Evolutionary conservation across 148 eudicot species (phyloP), one percentile per base, ranked within the genome.

Genomic region (Nepenthes gracilis): DNA sequence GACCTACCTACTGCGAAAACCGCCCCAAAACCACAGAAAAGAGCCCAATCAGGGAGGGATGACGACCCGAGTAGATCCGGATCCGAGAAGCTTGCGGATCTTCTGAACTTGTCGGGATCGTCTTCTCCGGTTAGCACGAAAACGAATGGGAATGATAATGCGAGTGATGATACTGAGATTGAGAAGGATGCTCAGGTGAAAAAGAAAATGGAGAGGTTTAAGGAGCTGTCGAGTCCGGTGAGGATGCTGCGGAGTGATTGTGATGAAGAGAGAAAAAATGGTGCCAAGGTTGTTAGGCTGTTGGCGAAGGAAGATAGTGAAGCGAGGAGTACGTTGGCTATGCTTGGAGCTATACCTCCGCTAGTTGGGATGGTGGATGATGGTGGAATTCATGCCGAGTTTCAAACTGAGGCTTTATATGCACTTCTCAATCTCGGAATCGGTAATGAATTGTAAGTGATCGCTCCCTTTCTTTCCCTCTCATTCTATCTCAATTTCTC

Each of bases 271-370:
- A 78, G 79, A 72, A 71, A 72, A 60, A 68, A 51, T 40, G 94
- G 83, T 1, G 91, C 94, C 5, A 68, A 60, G 12, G 56, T 74
- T 33, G 85, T 88, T 2, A 74, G 98, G 73, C 64, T 73, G 64
- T 66, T 83, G n/a, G 77, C 95, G 0, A 93, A 82, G 60, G 98
- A 85, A 36, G 84, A 79, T 64, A 52, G 69, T 2, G 81, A 77
- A 14, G 94, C 94, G 0, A 73, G 98, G 66, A 65, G 54, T 7
- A 84, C 77, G 43, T 67, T 93, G 1, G 83, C 87, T 0, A 73
- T 88, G 75, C 79, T 93, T n/a, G 98, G 98, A 38, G 96, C 88
- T 3, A 93, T 93, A 69, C 95, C 98, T 2, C 90, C 96, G 4
- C 77, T 93, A 9, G 79, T 93, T 10, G 72, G 67, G 0, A 51